Percentiles rank a stretch among this genome's conserved stretches.
These are phyloP conservation scores for Amanita rubescens DNA, from an alignment of 768 basidiomycete species.

Conservation along the genomic window DNA sequence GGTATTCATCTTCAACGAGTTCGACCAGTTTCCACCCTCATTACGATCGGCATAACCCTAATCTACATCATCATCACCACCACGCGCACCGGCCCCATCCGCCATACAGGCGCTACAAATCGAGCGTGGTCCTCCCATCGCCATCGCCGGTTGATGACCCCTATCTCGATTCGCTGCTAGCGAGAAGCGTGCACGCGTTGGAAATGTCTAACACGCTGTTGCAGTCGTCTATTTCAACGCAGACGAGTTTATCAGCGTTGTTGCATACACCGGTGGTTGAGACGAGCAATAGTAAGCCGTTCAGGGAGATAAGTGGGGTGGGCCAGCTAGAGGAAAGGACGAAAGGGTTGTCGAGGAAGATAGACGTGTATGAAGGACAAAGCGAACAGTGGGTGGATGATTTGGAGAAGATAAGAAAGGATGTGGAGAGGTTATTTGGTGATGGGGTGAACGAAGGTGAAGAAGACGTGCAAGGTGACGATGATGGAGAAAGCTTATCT, in stretches of 20 bases:
- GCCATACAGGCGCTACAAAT: background rate
- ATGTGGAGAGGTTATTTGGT: conserved; percentile 53
- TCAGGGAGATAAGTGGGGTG: background rate
- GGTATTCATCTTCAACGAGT: conserved; percentile 1
- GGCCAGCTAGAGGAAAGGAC: conserved; percentile 39
- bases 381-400: conserved; percentile 52
- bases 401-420: conserved; percentile 55
- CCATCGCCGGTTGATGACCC: conserved; percentile 31
- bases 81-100: background rate
- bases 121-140: background rate
- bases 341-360: conserved; percentile 43
- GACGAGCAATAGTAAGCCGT: background rate
- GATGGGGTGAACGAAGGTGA: conserved; percentile 1
- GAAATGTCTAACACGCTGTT: conserved; percentile 80
- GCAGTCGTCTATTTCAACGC: conserved; percentile 68
- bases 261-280: conserved; percentile 40
- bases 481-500: background rate
- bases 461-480: too few species aligned
- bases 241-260: conserved; percentile 42
- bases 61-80: conserved; percentile 18
- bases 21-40: background rate
- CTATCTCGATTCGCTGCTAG: conserved; percentile 70
- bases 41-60: background rate
- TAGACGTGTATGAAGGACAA: conserved; percentile 21
- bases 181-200: conserved; percentile 76